Evolutionary conservation across 768 basidiomycete species (phyloP).

Genomic region (Termitomyces sp.): DNA sequence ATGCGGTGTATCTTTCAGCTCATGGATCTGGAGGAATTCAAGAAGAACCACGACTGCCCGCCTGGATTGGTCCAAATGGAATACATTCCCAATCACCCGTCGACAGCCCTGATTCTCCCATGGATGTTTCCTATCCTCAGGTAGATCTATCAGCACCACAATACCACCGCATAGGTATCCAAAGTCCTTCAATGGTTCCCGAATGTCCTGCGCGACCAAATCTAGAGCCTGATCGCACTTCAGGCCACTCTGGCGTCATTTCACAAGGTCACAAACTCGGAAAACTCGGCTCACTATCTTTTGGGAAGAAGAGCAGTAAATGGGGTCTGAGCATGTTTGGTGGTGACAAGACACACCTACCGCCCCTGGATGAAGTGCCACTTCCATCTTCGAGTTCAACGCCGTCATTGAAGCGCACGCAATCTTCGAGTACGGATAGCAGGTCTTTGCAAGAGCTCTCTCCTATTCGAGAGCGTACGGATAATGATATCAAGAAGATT

Average conservation of each 20-base stretch:
- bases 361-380: conserved; percentile 71
- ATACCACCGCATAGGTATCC: conserved; percentile 45
- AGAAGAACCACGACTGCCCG: conserved; percentile 19
- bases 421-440: conserved; percentile 73
- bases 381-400: conserved; percentile 47
- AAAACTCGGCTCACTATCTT: conserved; percentile 53
- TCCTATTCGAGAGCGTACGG: conserved; percentile 34
- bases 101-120: conserved; percentile 45
- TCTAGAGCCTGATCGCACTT: conserved; percentile 32
- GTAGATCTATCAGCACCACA: conserved; percentile 41
- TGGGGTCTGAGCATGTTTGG: conserved; percentile 73
- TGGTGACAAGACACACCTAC: conserved; percentile 63
- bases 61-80: conserved; percentile 17
- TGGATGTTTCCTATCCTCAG: conserved; percentile 58
- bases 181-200: conserved; percentile 46
- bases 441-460: conserved; percentile 57
- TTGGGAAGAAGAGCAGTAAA: conserved; percentile 65
- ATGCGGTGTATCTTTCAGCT: conserved; percentile 17
- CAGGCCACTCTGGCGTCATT: conserved; percentile 31
- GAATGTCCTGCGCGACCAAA: conserved; percentile 44
- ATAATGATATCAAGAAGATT: conserved; percentile 63
- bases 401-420: conserved; percentile 71
- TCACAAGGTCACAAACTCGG: conserved; percentile 49
- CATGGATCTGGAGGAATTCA: conserved; percentile 21
- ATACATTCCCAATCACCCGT: conserved; percentile 16